Percentiles rank a stretch among this genome's conserved stretches.
These are phyloP conservation scores for Eucalyptus sp. DNA, from an alignment of 345 rosid genomes.

Conservation along the genomic window DNA sequence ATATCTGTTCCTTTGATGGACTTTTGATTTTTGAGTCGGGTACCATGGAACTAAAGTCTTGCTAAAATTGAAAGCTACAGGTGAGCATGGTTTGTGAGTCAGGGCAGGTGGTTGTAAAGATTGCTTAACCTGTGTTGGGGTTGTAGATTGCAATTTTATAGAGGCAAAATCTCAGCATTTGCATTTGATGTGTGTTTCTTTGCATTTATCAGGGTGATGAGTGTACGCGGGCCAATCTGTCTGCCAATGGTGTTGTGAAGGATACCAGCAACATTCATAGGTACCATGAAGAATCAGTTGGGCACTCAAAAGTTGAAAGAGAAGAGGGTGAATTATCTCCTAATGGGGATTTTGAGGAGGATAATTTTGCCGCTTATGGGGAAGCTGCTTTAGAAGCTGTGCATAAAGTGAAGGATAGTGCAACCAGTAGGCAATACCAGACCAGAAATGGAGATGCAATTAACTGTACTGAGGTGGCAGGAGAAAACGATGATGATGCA, in stretches of 20 bases:
- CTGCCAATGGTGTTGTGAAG: constrained; percentile 38
- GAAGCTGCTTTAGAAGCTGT: constrained; percentile 45
- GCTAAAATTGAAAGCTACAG: neutral
- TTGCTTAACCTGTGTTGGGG: neutral
- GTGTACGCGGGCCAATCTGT: constrained; percentile 20
- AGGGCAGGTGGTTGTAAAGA: neutral
- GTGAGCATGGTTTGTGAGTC: neutral
- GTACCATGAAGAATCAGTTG: constrained; percentile 33
- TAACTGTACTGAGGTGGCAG: constrained; percentile 39
- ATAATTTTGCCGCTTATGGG: constrained; percentile 64
- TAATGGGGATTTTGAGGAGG: constrained; percentile 87
- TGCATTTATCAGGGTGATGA: constrained; percentile 38
- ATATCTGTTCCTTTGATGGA: neutral
- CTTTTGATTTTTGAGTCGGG: neutral
- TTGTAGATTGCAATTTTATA: neutral
- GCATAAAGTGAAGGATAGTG: constrained; percentile 42
- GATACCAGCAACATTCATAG: constrained; percentile 33
- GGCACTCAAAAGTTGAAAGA: constrained; percentile 66
- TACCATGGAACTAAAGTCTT: neutral
- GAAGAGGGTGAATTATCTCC: constrained; percentile 99
- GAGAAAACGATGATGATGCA: constrained; percentile 66
- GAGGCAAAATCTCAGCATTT: neutral
- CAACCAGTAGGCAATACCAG: constrained; percentile 30
- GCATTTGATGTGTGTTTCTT: neutral
- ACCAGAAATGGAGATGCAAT: constrained; percentile 32